phyloP scores from a whole-genome alignment of 345 rosid species.

The Heritiera fomes region DNA sequence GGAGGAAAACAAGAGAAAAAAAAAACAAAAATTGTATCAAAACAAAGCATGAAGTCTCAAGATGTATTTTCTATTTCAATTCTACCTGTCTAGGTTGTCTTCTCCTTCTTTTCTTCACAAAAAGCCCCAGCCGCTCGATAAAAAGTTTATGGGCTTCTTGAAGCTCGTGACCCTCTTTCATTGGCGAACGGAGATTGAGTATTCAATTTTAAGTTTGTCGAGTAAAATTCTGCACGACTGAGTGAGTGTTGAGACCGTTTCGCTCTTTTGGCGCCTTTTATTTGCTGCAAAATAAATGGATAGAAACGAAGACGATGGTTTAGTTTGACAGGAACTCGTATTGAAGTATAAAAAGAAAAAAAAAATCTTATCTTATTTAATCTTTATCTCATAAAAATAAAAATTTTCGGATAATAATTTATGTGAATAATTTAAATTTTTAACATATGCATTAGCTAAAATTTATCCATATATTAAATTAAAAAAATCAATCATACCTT shows the following conservation, averaged over 20 bases:
- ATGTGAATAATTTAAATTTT: too few relatives aligned
- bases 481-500: too few relatives aligned
- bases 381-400: too few relatives aligned
- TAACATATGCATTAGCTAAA: too few relatives aligned
- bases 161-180: too few relatives aligned
- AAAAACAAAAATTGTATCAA: slow-evolving; percentile 21
- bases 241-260: slow-evolving; percentile 1
- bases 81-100: slow-evolving; percentile 96
- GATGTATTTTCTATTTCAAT: slow-evolving; percentile 21
- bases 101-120: slow-evolving; percentile 96
- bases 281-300: not conserved
- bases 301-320: not conserved
- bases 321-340: too few relatives aligned
- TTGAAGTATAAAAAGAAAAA: too few relatives aligned
- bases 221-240: slow-evolving; percentile 1
- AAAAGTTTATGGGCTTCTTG: too few relatives aligned
- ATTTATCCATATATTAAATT: too few relatives aligned
- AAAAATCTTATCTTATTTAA: too few relatives aligned
- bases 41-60: slow-evolving; percentile 16
- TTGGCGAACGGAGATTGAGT: not conserved
- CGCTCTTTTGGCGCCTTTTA: slow-evolving; percentile 3
- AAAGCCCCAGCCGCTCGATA: slow-evolving; percentile 44
- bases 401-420: too few relatives aligned
- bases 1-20: not conserved
- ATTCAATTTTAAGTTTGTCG: not conserved